Evolutionary conservation across 2,329 filamentous ascomycete species (phyloP).

Genomic region (Juglanconis juglandina): DNA sequence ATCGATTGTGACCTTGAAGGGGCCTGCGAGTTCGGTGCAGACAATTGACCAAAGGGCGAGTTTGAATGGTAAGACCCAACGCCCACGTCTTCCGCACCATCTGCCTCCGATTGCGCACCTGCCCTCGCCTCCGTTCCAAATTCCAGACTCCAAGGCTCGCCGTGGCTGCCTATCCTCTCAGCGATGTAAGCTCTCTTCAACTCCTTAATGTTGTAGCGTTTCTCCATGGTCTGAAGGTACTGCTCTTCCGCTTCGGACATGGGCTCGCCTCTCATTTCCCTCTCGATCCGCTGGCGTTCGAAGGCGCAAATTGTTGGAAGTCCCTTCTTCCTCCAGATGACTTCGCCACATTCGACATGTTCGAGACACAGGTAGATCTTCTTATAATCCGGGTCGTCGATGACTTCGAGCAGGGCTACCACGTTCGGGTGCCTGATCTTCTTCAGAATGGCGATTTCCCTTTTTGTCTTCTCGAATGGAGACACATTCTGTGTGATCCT

Average conservation of each 20-base stretch:
- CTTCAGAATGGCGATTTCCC: constrained; percentile 96
- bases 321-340: constrained; percentile 89
- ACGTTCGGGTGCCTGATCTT: constrained; percentile 98
- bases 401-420: constrained; percentile 91
- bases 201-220: constrained; percentile 55
- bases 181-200: constrained; percentile 54
- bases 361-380: constrained; percentile 99
- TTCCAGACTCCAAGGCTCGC: constrained; percentile 73
- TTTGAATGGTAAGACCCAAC: constrained; percentile 31
- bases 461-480: constrained; percentile 78
- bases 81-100: constrained; percentile 39
- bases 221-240: constrained; percentile 57
- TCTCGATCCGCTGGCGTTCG: constrained; percentile 77
- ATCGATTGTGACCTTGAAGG: constrained; percentile 47
- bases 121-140: constrained; percentile 51
- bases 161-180: constrained; percentile 50
- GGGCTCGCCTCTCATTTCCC: constrained; percentile 61
- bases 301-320: constrained; percentile 77
- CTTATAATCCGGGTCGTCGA: constrained; percentile 91
- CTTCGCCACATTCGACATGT: constrained; percentile 89
- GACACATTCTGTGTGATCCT: constrained; percentile 62
- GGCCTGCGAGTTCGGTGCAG: constrained; percentile 41
- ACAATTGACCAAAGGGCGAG: constrained; percentile 36
- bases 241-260: constrained; percentile 58
- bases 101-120: constrained; percentile 37